These are phyloP conservation scores for Sphenostylis stenocarpa DNA, from an alignment of 306 rosid genomes.

Conservation along the genomic window DNA sequence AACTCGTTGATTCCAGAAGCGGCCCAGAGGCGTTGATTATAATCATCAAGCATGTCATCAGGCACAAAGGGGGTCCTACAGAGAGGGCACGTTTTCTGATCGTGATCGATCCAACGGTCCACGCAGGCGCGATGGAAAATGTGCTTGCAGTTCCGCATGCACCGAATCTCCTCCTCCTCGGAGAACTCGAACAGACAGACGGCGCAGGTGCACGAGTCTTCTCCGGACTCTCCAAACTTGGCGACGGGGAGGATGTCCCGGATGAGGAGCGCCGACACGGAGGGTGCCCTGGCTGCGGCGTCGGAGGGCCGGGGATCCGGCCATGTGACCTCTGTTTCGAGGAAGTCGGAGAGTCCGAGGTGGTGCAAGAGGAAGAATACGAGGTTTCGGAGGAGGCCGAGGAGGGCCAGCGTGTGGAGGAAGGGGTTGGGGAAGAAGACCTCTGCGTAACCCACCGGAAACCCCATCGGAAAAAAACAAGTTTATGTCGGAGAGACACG, in stretches of 20 bases:
- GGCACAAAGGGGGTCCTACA: constrained; percentile 83
- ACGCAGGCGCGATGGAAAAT: constrained; percentile 79
- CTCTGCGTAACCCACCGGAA: constrained; percentile 81
- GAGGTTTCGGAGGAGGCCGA: constrained; percentile 66
- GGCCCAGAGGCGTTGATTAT: constrained; percentile 81
- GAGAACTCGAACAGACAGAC: constrained; percentile 81
- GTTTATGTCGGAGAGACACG: not conserved
- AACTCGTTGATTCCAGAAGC: constrained; percentile 62
- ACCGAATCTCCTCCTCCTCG: constrained; percentile 75
- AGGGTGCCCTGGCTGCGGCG: constrained; percentile 35
- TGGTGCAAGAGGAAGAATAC: constrained; percentile 59
- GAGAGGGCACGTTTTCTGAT: constrained; percentile 87
- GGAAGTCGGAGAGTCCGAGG: constrained; percentile 76
- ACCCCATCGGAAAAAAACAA: constrained; percentile 53
- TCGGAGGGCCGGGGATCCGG: constrained; percentile 26
- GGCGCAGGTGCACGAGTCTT: constrained; percentile 55
- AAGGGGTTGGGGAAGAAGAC: constrained; percentile 67
- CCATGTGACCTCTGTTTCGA: constrained; percentile 56
- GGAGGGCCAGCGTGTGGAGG: constrained; percentile 66
- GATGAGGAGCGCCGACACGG: constrained; percentile 65
- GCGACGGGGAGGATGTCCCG: constrained; percentile 71
- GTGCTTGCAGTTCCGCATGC: constrained; percentile 80
- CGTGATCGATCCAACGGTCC: constrained; percentile 98
- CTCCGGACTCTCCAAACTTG: constrained; percentile 46
- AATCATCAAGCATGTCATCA: constrained; percentile 62